Evolutionary conservation across 1,284 basidiomycete genomes (phyloP), one percentile per base, ranked within the genome.

Genomic region (Porogramme epimiltina): DNA sequence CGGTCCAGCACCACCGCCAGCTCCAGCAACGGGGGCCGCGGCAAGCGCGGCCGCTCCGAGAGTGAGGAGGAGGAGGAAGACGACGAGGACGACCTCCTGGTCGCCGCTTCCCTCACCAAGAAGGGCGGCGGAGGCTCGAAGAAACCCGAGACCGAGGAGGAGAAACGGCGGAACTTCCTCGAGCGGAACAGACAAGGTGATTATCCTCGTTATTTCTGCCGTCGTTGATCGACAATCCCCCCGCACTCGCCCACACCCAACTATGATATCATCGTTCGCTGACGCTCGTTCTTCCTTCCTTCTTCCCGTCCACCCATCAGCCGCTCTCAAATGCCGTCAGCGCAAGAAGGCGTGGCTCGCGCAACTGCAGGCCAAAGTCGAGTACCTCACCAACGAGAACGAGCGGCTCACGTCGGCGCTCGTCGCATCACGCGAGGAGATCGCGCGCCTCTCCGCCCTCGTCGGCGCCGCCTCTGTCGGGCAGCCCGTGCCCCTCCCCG

Each of bases 341-440:
- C 87, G 96, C 50, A 99, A 99, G 73, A 99, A 99, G 73, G 94
- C 94, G 5, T 99, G 97, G 96, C 82, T 98, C 23, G 81, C 87
- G 22, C 89, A 93, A 60, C 77, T 99, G 18, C 96, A 99, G 71
- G 86, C 89, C 47, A 96, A 96, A 66, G 93, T 95, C 67, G 95
- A 98, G 69, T 92, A 82, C 60, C 80, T 98, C 25, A 78, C 82
- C 25, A 86, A 89, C 60, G 96, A 98, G 73, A 99, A 99, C 70
- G 95, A 98, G 69, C 85, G 93, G n/a, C 84, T 99, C 23, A 79
- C 85, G 57, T 74, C 83, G 49, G 80, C 85, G 59, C 82, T 91
- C n/a, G 84, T 89, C 42, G 79, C 85, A 5, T 86, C 87, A 5
- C 79, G 88, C 47, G 89, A 91, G 66, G 89, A 91, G 70, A 87